Conservation (phyloP, 2,329 filamentous ascomycete species). For the Blastomyces gilchristii region DNA sequence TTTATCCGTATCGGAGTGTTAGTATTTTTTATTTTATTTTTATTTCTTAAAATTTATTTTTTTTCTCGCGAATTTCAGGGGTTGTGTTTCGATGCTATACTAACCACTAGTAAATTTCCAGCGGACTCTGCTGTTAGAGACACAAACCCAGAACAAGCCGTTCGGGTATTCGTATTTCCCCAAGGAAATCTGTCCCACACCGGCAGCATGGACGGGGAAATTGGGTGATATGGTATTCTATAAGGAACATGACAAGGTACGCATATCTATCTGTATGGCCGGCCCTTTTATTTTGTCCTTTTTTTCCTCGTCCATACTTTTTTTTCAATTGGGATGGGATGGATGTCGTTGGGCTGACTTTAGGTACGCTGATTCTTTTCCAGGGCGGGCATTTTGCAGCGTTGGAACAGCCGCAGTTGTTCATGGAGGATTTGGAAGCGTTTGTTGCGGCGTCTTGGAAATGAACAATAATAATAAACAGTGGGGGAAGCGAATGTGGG, state of each 20-base stretch:
- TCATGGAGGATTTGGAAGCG: slow-evolving; percentile 1
- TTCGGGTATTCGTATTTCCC: background rate
- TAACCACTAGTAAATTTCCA: background rate
- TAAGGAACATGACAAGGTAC: background rate
- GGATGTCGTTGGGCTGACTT: background rate
- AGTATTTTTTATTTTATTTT: background rate
- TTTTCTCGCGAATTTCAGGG: no score
- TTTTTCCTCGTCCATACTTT: no score
- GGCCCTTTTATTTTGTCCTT: no score
- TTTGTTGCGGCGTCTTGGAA: slow-evolving; percentile 1
- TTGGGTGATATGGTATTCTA: background rate
- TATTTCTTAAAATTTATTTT: background rate
- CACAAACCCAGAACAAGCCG: background rate
- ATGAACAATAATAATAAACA: background rate
- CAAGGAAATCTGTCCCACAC: background rate
- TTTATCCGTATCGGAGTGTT: background rate
- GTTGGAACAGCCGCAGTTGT: background rate
- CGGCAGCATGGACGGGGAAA: background rate
- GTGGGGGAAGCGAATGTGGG: no score
- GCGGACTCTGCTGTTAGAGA: background rate
- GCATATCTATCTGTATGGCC: no score
- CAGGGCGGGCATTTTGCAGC: slow-evolving; percentile 3
- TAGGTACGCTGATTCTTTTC: background rate
- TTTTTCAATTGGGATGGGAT: no score
- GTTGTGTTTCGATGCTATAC: no score